These are phyloP conservation scores for Umbilicaria muhlenbergii DNA, from an alignment of 495 filamentous ascomycete genomes.

Conservation along the genomic window DNA sequence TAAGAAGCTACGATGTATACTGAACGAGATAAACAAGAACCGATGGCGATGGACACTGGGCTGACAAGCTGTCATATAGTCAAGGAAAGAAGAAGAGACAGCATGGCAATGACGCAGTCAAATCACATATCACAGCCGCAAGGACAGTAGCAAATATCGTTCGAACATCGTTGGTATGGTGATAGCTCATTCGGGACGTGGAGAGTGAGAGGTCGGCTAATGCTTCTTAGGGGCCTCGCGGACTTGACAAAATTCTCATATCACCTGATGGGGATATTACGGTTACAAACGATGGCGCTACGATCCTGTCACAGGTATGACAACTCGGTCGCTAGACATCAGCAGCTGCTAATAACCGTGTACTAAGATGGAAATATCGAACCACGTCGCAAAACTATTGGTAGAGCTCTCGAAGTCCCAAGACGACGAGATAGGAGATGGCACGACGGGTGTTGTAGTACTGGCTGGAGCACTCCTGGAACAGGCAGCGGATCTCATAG, in stretches of 20 bases:
- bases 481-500: slow-evolving; percentile 95
- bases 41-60: not conserved
- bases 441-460: slow-evolving; percentile 95
- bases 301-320: slow-evolving; percentile 72
- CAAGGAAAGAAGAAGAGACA: slow-evolving; percentile 97
- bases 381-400: slow-evolving; percentile 92
- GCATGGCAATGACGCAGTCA: slow-evolving; percentile 91
- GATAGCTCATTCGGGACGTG: not conserved
- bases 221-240: slow-evolving; percentile 58
- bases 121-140: slow-evolving; percentile 92
- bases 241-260: slow-evolving; percentile 97
- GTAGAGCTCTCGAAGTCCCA: slow-evolving; percentile 98
- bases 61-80: slow-evolving; percentile 29
- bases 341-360: slow-evolving; percentile 10
- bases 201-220: slow-evolving; percentile 10
- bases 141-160: slow-evolving; percentile 93
- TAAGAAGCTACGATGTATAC: slow-evolving; percentile 13
- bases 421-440: slow-evolving; percentile 97
- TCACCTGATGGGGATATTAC: slow-evolving; percentile 98
- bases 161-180: slow-evolving; percentile 69
- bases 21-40: not conserved
- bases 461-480: slow-evolving; percentile 89
- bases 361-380: slow-evolving; percentile 88
- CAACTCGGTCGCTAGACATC: not conserved
- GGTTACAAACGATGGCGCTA: slow-evolving; percentile 97